Evolutionary conservation across 2,329 filamentous ascomycete genomes (phyloP).

Genomic region (Sordariomycetes sp.): DNA sequence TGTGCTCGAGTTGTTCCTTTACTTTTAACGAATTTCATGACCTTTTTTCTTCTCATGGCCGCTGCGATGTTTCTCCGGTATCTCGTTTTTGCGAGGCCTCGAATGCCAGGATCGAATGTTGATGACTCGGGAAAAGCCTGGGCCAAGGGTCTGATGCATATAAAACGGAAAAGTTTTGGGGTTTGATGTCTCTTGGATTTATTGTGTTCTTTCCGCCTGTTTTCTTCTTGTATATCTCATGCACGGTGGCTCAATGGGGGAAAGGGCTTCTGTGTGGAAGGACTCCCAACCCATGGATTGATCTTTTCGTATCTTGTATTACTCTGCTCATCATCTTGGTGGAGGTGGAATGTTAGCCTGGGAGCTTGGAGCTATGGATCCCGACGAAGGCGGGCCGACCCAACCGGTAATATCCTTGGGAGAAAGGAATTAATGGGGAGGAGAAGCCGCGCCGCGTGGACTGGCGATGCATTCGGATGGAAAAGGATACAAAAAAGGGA

Average conservation of each 20-base stretch:
- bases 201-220: too few relatives aligned
- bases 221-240: too few relatives aligned
- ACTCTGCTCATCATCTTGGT: not conserved
- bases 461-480: not conserved
- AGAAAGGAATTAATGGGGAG: not conserved
- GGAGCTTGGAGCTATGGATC: not conserved
- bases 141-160: not conserved
- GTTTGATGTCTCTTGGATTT: not conserved
- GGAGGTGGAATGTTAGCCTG: not conserved
- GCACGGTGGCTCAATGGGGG: too few relatives aligned
- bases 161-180: constrained; percentile 1
- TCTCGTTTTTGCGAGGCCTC: not conserved
- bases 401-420: not conserved
- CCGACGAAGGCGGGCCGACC: not conserved
- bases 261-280: too few relatives aligned
- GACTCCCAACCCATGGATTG: too few relatives aligned
- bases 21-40: constrained; percentile 3
- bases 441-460: not conserved
- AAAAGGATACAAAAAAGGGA: not conserved
- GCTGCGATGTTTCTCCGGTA: not conserved
- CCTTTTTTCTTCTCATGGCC: not conserved
- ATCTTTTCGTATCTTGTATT: not conserved
- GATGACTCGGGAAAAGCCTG: not conserved
- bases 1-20: not conserved
- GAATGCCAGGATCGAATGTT: not conserved